phyloP scores from a whole-genome alignment of 73 alveolate genomes.

The Paraurostyla sp. region DNA sequence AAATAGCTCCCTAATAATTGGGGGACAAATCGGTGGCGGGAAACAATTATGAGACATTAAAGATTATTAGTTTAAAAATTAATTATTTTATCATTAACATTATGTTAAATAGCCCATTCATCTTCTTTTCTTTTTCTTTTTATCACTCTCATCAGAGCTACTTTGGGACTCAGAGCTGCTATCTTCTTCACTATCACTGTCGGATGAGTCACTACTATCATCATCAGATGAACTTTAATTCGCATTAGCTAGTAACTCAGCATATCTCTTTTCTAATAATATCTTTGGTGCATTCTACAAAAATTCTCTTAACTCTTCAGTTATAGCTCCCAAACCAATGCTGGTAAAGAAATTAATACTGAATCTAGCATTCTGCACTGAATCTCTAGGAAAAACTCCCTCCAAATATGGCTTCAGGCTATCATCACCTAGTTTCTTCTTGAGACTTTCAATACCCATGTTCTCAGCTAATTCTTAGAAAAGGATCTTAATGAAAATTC shows the following conservation, averaged over 20 bases:
- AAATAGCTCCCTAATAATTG: no score
- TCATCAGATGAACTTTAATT: not conserved
- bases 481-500: constrained; percentile 97
- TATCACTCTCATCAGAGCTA: not conserved
- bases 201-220: not conserved
- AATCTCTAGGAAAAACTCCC: constrained; percentile 96
- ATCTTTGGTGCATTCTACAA: constrained; percentile 85
- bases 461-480: constrained; percentile 92
- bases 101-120: not conserved
- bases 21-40: not conserved
- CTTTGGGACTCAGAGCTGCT: not conserved
- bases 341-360: constrained; percentile 98
- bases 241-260: constrained; percentile 3
- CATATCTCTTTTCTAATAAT: constrained; percentile 64
- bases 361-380: constrained; percentile 97
- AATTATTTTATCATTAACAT: not conserved
- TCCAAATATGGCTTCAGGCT: constrained; percentile 81
- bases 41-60: not conserved
- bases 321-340: constrained; percentile 98
- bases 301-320: constrained; percentile 96
- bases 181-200: not conserved
- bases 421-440: constrained; percentile 77
- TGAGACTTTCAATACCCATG: constrained; percentile 74
- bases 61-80: not conserved
- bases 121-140: not conserved